Conservation (phyloP, 2,329 filamentous ascomycete species). For the Cadophora sp. region DNA sequence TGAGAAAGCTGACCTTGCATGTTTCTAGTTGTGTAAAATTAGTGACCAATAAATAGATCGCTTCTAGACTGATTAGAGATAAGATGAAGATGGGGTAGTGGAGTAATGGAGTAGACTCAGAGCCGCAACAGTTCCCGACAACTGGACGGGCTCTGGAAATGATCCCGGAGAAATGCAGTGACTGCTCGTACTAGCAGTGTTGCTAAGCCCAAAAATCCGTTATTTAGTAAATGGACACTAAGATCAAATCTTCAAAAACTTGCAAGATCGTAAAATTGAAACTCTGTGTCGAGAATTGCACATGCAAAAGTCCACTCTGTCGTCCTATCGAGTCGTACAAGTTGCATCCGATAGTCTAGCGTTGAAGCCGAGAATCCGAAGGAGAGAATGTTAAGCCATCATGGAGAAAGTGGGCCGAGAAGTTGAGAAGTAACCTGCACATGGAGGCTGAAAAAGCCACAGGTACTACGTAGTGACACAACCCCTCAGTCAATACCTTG, state of each 20-base stretch:
- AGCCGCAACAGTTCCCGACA: not conserved
- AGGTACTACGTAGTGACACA: slow-evolving; percentile 4
- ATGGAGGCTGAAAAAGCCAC: slow-evolving; percentile 10
- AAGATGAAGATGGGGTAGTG: not conserved
- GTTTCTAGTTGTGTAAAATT: not conserved
- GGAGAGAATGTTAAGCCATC: not conserved
- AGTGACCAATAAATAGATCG: not conserved
- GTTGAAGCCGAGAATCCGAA: not conserved
- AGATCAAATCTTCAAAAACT: no score
- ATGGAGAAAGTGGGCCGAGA: not conserved
- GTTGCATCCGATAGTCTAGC: not conserved
- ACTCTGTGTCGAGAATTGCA: not conserved
- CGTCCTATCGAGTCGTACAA: no score
- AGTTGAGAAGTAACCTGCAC: slow-evolving; percentile 18
- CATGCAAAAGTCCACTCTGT: not conserved
- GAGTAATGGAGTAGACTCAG: not conserved
- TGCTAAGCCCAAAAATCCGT: no score
- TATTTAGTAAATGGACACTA: no score
- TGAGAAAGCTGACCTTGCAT: not conserved
- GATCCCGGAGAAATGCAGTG: not conserved
- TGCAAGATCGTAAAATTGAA: no score
- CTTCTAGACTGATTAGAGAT: not conserved
- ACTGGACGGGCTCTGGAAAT: not conserved
- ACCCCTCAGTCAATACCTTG: not conserved
- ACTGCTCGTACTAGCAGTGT: not conserved